Conservation (phyloP, 1,284 basidiomycete species). For the Amylostereum chailletii region DNA sequence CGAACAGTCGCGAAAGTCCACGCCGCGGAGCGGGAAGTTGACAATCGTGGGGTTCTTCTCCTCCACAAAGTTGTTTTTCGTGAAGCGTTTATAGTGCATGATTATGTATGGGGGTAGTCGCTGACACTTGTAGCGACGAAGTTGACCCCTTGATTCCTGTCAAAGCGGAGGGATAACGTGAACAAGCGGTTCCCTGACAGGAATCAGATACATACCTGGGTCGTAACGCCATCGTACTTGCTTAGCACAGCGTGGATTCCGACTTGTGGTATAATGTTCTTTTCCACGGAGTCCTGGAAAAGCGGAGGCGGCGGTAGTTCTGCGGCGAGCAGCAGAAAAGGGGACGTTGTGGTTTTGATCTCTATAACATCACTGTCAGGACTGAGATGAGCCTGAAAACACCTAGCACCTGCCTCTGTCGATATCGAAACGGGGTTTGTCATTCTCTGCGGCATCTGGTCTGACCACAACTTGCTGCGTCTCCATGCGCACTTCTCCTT, state of each 20-base stretch:
- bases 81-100: constrained; percentile 94
- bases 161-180: background rate
- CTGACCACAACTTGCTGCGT: constrained; percentile 89
- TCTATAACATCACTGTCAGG: constrained; percentile 37
- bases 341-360: constrained; percentile 78
- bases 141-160: constrained; percentile 78
- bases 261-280: constrained; percentile 98
- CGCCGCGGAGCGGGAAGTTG: constrained; percentile 89
- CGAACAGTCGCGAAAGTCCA: constrained; percentile 85
- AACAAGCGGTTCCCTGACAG: background rate
- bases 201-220: constrained; percentile 49
- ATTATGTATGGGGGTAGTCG: constrained; percentile 88
- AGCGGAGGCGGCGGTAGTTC: constrained; percentile 95
- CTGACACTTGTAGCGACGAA: constrained; percentile 86
- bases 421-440: constrained; percentile 85
- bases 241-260: constrained; percentile 85
- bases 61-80: constrained; percentile 96
- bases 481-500: constrained; percentile 89
- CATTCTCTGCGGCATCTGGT: constrained; percentile 60
- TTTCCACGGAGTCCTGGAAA: constrained; percentile 92
- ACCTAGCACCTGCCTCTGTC: constrained; percentile 62
- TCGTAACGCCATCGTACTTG: constrained; percentile 91
- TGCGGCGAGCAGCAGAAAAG: constrained; percentile 92
- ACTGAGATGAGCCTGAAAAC: background rate
- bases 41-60: constrained; percentile 99